Conservation (phyloP, 495 filamentous ascomycete genomes). For the Podospora appendiculata region DNA sequence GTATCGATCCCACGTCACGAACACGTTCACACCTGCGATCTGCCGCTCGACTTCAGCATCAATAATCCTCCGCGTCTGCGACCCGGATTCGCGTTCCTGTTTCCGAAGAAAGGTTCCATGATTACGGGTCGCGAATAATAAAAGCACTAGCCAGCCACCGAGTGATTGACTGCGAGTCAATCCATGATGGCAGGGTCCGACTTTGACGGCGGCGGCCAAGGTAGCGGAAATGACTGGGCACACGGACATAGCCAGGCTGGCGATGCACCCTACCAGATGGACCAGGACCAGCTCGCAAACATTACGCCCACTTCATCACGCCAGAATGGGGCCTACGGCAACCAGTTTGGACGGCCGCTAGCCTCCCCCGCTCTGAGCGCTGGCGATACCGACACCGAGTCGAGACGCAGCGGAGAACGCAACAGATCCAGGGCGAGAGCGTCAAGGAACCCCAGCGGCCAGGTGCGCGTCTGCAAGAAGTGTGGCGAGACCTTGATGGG, state of each 20-base stretch:
- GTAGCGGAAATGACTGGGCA: conserved; percentile 15
- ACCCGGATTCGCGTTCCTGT: background rate
- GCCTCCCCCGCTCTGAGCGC: conserved; percentile 35
- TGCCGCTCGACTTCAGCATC: background rate
- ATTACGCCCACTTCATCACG: conserved; percentile 29
- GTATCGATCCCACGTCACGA: background rate
- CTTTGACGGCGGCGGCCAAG: conserved; percentile 12
- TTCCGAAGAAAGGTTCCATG: conserved; percentile 5
- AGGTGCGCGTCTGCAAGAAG: conserved; percentile 71
- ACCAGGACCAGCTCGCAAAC: conserved; percentile 25
- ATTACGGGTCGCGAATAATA: conserved; percentile 10
- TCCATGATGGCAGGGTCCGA: conserved; percentile 22
- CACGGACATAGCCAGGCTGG: conserved; percentile 5
- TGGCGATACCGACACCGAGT: conserved; percentile 24
- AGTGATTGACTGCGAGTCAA: conserved; percentile 8
- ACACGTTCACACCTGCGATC: background rate
- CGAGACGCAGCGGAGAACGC: conserved; percentile 38
- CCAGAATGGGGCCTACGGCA: conserved; percentile 26
- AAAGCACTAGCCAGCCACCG: conserved; percentile 3
- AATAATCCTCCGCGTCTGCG: background rate
- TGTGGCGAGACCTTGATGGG: conserved; percentile 80
- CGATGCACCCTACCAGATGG: conserved; percentile 22
- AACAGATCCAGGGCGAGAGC: conserved; percentile 37
- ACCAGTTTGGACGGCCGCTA: conserved; percentile 21
- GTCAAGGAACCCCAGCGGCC: conserved; percentile 42